Evolutionary conservation across 495 filamentous ascomycete genomes (phyloP).

Genomic region (Rhizodiscina lignyota): DNA sequence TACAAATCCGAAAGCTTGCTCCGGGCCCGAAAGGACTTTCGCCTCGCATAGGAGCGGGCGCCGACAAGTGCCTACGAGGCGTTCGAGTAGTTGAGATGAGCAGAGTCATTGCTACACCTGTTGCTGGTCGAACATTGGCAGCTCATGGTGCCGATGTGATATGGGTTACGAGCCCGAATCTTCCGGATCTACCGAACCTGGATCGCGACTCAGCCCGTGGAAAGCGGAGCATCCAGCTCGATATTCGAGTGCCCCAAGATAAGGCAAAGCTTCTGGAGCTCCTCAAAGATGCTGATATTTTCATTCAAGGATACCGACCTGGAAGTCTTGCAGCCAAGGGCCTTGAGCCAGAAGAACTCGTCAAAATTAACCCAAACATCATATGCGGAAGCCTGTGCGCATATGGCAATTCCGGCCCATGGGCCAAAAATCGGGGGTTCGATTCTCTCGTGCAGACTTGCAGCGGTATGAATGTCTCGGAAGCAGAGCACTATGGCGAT

Average conservation of each 20-base stretch:
- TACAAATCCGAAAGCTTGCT: constrained; percentile 19
- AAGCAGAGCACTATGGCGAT: constrained; percentile 11
- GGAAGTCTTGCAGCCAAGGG: constrained; percentile 12
- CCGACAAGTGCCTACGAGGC: constrained; percentile 12
- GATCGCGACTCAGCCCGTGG: constrained; percentile 13
- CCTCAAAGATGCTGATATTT: constrained; percentile 15
- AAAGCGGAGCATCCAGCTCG: constrained; percentile 16
- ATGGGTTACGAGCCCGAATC: constrained; percentile 15
- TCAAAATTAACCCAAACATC: constrained; percentile 7
- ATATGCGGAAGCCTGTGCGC: constrained; percentile 13
- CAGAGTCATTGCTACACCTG: constrained; percentile 16
- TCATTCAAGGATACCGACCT: constrained; percentile 17
- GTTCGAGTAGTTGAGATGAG: constrained; percentile 15
- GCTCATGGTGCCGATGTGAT: constrained; percentile 18
- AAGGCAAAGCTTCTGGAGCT: constrained; percentile 9
- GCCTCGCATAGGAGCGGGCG: neutral
- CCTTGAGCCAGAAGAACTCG: constrained; percentile 9
- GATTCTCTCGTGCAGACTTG: constrained; percentile 17
- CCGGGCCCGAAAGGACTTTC: constrained; percentile 7
- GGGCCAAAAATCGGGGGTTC: constrained; percentile 15
- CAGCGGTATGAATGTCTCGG: constrained; percentile 17
- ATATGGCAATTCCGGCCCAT: constrained; percentile 13
- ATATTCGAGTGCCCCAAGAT: constrained; percentile 11
- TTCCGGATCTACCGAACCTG: constrained; percentile 13
- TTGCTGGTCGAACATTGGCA: constrained; percentile 14